Evolutionary conservation across 805 yeast genomes (phyloP), one percentile per base, ranked within the genome.

Genomic region (Candida vartiovaarae): DNA sequence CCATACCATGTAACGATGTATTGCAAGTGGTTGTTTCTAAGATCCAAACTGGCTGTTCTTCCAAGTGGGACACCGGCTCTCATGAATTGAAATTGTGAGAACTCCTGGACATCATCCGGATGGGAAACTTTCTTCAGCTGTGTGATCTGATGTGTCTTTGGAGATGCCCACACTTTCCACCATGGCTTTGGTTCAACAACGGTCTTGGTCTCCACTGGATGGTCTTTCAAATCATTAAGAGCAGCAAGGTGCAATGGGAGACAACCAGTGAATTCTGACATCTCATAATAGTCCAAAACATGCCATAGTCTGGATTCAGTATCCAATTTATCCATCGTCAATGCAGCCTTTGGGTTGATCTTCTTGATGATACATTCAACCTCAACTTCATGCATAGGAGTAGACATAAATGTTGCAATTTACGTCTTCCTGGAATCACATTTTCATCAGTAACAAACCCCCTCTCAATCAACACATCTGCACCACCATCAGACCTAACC

Each of bases 1-100:
- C 96, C 95, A 61, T 86, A 91, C 99, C 99, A 93, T 0, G 99
- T 93, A 23, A 88, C 78, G 57, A 93, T 67, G 61, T 93, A 93
- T 62, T 91, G 96, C 62, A 90, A 65, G 60, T 93, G 99, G 59
- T 89, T 88, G 62, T 93, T 93, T 48, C 84, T 80, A 59, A 87
- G 74, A 52, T 82, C 90, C 31, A 91, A 77, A 53, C 78, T 78
- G n/a, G 96, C 90, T 7, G 71, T 65, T 43, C 83, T 80, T 1
- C 96, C 99, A 8, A 93, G 61, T 8, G 99, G 99, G 6, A 91
- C 91, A 42, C 99, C 99, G 5, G 86, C 82, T 45, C 72, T 75
- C 43, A 79, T 66, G 56, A 84, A 80, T 62, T 86, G 86, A 45
- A 67, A 69, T 40, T 71, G 74, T 36, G 67, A 67, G 50, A 74